These are phyloP conservation scores for Aspergillus quadrilineatus DNA, from an alignment of 2,329 filamentous ascomycete species.

Conservation along the genomic window DNA sequence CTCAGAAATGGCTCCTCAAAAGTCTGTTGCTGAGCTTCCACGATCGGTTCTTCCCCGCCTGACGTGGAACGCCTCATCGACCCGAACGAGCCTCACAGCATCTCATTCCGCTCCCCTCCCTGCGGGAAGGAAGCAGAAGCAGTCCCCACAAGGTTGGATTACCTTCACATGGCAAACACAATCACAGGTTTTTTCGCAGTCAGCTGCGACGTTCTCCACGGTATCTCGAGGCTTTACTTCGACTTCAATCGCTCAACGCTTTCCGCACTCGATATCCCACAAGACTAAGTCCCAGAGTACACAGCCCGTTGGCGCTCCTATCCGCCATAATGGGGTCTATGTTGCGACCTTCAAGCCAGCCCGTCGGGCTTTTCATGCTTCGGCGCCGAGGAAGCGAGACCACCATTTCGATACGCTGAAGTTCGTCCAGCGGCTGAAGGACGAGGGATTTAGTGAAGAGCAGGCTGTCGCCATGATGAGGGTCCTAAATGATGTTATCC, in stretches of 20 bases:
- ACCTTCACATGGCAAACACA: conserved; percentile 24
- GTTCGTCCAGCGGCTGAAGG: conserved; percentile 85
- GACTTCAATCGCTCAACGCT: conserved; percentile 23
- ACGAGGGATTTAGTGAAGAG: conserved; percentile 91
- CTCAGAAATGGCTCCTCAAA: conserved; percentile 41
- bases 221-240: conserved; percentile 16
- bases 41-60: conserved; percentile 44
- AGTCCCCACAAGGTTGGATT: conserved; percentile 25
- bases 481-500: conserved; percentile 91
- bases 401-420: conserved; percentile 99
- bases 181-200: conserved; percentile 13
- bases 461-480: conserved; percentile 99
- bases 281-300: conserved; percentile 16
- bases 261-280: conserved; percentile 14
- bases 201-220: conserved; percentile 10
- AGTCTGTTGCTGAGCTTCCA: conserved; percentile 44
- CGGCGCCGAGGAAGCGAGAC: conserved; percentile 63
- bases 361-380: conserved; percentile 61
- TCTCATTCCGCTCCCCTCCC: conserved; percentile 28
- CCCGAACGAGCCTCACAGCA: conserved; percentile 31
- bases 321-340: conserved; percentile 50
- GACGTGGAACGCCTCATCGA: conserved; percentile 41
- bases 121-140: conserved; percentile 23
- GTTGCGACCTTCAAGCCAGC: conserved; percentile 45
- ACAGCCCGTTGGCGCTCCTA: conserved; percentile 30